phyloP scores from a whole-genome alignment of 2,329 filamentous ascomycete genomes.

The Aspergillus sergii region DNA sequence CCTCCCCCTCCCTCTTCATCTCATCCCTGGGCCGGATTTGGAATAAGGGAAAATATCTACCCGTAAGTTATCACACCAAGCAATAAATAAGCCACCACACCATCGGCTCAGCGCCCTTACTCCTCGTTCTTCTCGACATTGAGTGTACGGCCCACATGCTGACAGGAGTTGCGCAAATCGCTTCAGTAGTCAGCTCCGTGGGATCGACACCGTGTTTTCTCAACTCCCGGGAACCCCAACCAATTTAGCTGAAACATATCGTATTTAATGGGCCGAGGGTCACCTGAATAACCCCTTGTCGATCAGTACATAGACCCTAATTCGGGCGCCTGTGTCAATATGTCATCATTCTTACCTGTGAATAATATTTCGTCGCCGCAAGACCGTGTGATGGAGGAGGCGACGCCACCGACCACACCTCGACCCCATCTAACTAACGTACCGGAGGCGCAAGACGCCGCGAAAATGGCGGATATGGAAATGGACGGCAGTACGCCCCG shows the following conservation, averaged over 20 bases:
- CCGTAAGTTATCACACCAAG: slow-evolving; percentile 8
- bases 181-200: slow-evolving; percentile 21
- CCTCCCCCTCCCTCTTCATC: slow-evolving; percentile 18
- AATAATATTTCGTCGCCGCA: slow-evolving; percentile 57
- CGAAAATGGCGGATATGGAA: slow-evolving; percentile 23
- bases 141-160: slow-evolving; percentile 21
- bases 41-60: slow-evolving; percentile 1
- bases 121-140: neutral
- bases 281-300: slow-evolving; percentile 20
- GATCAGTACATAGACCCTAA: slow-evolving; percentile 29
- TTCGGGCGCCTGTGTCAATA: slow-evolving; percentile 41
- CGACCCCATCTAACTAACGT: slow-evolving; percentile 48
- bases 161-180: slow-evolving; percentile 22
- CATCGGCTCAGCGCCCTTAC: neutral
- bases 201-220: slow-evolving; percentile 19
- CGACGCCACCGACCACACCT: slow-evolving; percentile 60
- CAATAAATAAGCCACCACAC: neutral
- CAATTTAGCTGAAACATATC: slow-evolving; percentile 20
- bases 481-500: slow-evolving; percentile 49
- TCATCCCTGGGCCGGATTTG: slow-evolving; percentile 16
- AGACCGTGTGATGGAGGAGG: slow-evolving; percentile 51
- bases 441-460: slow-evolving; percentile 35
- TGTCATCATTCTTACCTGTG: slow-evolving; percentile 64
- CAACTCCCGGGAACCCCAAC: slow-evolving; percentile 13
- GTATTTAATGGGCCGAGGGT: slow-evolving; percentile 18